Evolutionary conservation across 768 basidiomycete species (phyloP).

Genomic region (Rhodotorula kratochvilovae): DNA sequence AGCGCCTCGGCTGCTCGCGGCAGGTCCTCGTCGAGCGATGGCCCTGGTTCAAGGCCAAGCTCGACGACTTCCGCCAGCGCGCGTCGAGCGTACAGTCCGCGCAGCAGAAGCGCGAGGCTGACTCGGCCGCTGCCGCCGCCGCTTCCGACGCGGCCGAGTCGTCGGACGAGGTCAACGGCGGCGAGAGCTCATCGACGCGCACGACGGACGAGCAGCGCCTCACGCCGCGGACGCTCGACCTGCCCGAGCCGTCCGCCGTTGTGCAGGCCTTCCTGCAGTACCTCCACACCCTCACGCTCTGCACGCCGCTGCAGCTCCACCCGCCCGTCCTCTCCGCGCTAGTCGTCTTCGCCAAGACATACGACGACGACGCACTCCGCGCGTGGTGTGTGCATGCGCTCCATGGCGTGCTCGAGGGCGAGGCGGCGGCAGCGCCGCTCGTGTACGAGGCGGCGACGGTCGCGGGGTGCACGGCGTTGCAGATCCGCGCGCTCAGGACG

Average conservation of each 20-base stretch:
- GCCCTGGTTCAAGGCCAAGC: constrained; percentile 71
- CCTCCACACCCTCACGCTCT: constrained; percentile 77
- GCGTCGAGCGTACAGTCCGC: constrained; percentile 17
- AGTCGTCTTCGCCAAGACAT: constrained; percentile 74
- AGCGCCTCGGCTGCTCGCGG: constrained; percentile 73
- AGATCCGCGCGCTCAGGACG: constrained; percentile 65
- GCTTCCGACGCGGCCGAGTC: neutral
- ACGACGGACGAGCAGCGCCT: constrained; percentile 6
- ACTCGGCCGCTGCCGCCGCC: constrained; percentile 1
- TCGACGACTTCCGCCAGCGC: constrained; percentile 19
- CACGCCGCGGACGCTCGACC: constrained; percentile 58
- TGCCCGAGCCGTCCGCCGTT: constrained; percentile 86
- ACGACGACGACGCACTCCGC: constrained; percentile 69
- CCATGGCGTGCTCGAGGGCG: constrained; percentile 64
- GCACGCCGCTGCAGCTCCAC: constrained; percentile 85
- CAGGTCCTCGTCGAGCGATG: constrained; percentile 82
- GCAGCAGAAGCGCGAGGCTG: neutral
- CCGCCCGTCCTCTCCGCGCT: constrained; percentile 84
- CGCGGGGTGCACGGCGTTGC: constrained; percentile 76
- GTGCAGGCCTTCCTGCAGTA: constrained; percentile 87
- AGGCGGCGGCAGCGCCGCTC: constrained; percentile 57
- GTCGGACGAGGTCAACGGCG: constrained; percentile 4
- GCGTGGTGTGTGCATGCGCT: constrained; percentile 83
- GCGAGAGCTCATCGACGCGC: constrained; percentile 9
- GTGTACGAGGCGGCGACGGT: constrained; percentile 94